Evolutionary conservation across 495 filamentous ascomycete genomes (phyloP), one percentile per base, ranked within the genome.

Genomic region (Polyplosphaeria fusca): DNA sequence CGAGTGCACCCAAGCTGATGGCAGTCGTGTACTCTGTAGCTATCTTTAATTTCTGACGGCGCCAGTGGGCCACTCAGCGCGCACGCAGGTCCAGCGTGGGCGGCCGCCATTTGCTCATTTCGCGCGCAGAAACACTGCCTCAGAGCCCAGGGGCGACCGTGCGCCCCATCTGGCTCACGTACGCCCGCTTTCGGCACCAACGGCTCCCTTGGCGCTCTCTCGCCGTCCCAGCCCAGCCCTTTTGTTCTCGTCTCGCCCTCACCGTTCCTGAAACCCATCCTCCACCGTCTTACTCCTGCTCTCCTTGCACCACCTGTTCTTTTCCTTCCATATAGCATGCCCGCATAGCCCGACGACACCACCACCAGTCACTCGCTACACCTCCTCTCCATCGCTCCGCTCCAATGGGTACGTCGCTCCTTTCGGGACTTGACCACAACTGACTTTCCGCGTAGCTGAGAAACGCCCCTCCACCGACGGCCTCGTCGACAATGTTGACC

Each of bases 401-500:
- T 2, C 5, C 12, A 16, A 56, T 56, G 53, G 53, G 53, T 56
- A 43, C 1, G 53, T 48, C 4, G 18, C 28, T 39, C 38, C 24
- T 18, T 13, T 14, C 20, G 11, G 5, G 16, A 16, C 35, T 37
- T 40, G 25, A 20, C 45, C 26, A 2, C 35, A 12, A 43, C 56
- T 60, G 43, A 60, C 56, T 14, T 14, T 18, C 25, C 22, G 11
- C 2, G 37, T 43, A 57, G 57, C 47, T 53, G 62, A 65, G 47
- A 65, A 65, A 40, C 57, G 56, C 30, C 57, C 56, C 30, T 65
- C 62, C 20, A 52, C 26, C 47, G 62, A 65, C 14, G 51, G 58
- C 45, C 46, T 58, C 39, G 52, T 61, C 39, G 62, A 65, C 47
- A 55, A 65, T 26, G 26, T 58, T 25, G 56, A 58, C 41, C 62